Evolutionary conservation across 306 rosid genomes (phyloP), one percentile per base, ranked within the genome.

Genomic region (Glycine tomentella): DNA sequence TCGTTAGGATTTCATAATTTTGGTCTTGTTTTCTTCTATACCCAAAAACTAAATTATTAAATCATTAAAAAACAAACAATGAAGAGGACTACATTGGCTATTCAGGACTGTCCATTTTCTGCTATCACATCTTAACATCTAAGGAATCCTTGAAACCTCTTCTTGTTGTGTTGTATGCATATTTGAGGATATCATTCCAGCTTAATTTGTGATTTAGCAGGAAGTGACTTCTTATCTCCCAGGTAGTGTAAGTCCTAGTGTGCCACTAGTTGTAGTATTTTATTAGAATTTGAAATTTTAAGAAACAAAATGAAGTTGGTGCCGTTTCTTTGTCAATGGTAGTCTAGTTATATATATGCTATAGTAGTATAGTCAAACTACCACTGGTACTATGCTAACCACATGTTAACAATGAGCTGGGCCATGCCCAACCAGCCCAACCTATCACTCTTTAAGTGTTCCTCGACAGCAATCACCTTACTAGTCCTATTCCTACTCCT

Each of bases 251-350:
- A 75, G 57, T 84, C 74, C 58, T 69, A 75, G 44, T 76, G 44
- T 76, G 89, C 89, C 88, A 89, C 87, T 12, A 46, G 20, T 67
- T 63, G 50, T 66, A 50, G 51, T 61, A 83, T 25, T 20, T 79
- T 58, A 71, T 73, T 16, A 52, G 63, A 70, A 74, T 74, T 75
- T 72, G 81, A 62, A 87, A 80, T 74, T 42, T 76, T 36, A 61
- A 31, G 75, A 72, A 80, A 61, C 75, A 58, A 34, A 72, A 82
- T 79, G 76, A 76, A 61, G 70, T 82, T 76, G 87, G 87, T 86
- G 88, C 55, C 78, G 51, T 81, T 76, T 90, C 86, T 80, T 80
- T 84, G 48, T 63, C 69, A 34, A 34, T 33, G 12, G 69, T 90
- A 90, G 80, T 80, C 75, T 68, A 75, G 80, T 62, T 84, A 34